Conservation (phyloP, 1,139 yeast species). For the Sporopachydermia cereana region DNA sequence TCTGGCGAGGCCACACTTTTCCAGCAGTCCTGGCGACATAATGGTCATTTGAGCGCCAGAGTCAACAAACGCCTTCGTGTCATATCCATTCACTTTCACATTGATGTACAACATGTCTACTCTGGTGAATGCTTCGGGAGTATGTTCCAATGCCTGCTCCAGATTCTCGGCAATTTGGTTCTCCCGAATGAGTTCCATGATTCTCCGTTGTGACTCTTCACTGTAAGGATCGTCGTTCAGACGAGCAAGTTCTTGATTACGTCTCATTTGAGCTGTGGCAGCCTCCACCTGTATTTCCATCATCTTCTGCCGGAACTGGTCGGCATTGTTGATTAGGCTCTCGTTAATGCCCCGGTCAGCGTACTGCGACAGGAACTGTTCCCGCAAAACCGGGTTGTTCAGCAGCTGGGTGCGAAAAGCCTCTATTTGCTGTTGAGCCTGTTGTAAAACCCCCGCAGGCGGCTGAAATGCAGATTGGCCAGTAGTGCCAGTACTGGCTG, state of each 20-base stretch:
- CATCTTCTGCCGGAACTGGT: slow-evolving; percentile 37
- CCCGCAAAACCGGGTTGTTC: slow-evolving; percentile 12
- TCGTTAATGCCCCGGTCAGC: neutral
- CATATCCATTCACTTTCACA: slow-evolving; percentile 64
- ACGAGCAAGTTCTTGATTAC: slow-evolving; percentile 37
- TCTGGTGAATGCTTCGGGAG: slow-evolving; percentile 79
- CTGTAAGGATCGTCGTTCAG: slow-evolving; percentile 58
- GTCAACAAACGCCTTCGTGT: slow-evolving; percentile 88
- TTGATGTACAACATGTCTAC: slow-evolving; percentile 79
- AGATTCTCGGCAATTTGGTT: slow-evolving; percentile 70
- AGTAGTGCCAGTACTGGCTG: neutral
- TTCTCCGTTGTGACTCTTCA: slow-evolving; percentile 57
- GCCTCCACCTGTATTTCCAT: slow-evolving; percentile 24
- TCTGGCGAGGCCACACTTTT: slow-evolving; percentile 54
- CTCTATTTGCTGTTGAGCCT: slow-evolving; percentile 35
- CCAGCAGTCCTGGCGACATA: slow-evolving; percentile 67
- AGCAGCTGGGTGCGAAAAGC: slow-evolving; percentile 37
- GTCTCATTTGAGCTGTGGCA: slow-evolving; percentile 21
- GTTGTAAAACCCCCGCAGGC: slow-evolving; percentile 13
- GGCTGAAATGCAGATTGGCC: too few relatives aligned
- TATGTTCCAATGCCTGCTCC: slow-evolving; percentile 68
- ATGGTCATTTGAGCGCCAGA: slow-evolving; percentile 93
- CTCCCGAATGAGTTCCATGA: slow-evolving; percentile 57
- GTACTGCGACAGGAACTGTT: slow-evolving; percentile 1
- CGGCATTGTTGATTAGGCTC: slow-evolving; percentile 38